Evolutionary conservation across 2,329 filamentous ascomycete genomes (phyloP).

Genomic region (Graphilbum sp.): DNA sequence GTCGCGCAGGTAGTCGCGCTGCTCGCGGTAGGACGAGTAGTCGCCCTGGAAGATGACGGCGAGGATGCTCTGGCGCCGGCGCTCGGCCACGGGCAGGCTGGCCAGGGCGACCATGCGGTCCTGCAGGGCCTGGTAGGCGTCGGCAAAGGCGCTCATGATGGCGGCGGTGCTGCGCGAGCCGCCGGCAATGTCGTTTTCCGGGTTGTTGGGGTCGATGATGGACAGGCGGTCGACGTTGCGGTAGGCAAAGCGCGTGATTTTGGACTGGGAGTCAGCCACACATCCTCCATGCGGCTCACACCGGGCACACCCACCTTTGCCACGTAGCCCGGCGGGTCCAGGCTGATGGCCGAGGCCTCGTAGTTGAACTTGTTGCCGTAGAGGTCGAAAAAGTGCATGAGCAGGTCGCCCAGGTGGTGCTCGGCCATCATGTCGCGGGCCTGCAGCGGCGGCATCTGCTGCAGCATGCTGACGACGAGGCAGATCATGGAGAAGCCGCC

Average conservation of each 20-base stretch:
- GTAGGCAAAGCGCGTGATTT: conserved; percentile 31
- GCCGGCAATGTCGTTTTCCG: conserved; percentile 75
- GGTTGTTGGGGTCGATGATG: conserved; percentile 83
- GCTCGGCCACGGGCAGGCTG: conserved; percentile 13
- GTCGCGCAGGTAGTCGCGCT: conserved; percentile 45
- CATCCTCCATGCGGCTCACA: too few species aligned
- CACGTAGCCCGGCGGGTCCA: conserved; percentile 60
- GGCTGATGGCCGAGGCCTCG: conserved; percentile 50
- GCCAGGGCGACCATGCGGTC: conserved; percentile 39
- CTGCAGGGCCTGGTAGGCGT: conserved; percentile 42
- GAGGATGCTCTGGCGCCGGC: conserved; percentile 40
- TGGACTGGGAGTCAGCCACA: conserved; percentile 19
- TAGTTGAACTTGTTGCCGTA: conserved; percentile 76
- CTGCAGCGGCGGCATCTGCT: conserved; percentile 58
- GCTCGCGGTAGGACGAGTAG: conserved; percentile 56
- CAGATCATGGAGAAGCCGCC: conserved; percentile 93
- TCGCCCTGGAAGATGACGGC: conserved; percentile 59
- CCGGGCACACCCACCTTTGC: too few species aligned
- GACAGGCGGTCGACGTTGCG: conserved; percentile 53
- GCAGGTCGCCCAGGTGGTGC: conserved; percentile 59
- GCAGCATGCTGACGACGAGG: conserved; percentile 75
- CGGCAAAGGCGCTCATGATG: conserved; percentile 54
- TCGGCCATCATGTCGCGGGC: conserved; percentile 39
- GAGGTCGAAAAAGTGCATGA: conserved; percentile 78
- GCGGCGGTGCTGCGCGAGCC: conserved; percentile 56